Conservation (phyloP, 202 grass and related monocot species). For the Setaria italica region DNA sequence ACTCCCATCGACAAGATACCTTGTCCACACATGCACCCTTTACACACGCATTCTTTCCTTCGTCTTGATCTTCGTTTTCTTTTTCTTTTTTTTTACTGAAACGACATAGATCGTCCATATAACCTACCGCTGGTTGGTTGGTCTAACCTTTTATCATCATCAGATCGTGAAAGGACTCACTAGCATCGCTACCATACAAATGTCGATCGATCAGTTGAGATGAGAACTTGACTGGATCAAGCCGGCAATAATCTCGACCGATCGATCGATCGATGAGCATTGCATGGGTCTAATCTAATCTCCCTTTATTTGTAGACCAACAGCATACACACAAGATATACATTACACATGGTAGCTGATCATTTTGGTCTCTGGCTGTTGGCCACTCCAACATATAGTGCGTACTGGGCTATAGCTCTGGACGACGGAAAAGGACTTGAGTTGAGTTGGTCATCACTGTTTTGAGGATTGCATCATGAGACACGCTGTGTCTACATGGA, state of each 20-base stretch:
- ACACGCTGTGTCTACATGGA: neutral
- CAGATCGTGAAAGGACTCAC: neutral
- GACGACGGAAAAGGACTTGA: constrained; percentile 38
- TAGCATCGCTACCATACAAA: neutral
- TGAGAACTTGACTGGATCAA: neutral
- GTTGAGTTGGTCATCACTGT: constrained; percentile 37
- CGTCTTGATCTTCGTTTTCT: neutral
- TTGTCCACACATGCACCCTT: neutral
- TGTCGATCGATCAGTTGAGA: neutral
- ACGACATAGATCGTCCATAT: constrained; percentile 12
- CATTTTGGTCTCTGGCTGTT: constrained; percentile 7
- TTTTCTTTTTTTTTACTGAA: neutral
- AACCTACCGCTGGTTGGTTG: neutral
- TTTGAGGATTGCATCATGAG: constrained; percentile 38
- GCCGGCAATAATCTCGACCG: neutral
- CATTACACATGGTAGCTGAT: neutral
- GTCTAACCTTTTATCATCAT: neutral
- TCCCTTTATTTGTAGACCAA: neutral
- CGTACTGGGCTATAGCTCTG: neutral
- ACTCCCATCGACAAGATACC: neutral
- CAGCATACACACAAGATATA: neutral
- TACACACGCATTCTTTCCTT: neutral
- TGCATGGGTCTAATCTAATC: neutral
- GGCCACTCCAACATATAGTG: neutral
- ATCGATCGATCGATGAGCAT: neutral